phyloP scores from a whole-genome alignment of 2,329 filamentous ascomycete species.

The Hysterium pulicare region DNA sequence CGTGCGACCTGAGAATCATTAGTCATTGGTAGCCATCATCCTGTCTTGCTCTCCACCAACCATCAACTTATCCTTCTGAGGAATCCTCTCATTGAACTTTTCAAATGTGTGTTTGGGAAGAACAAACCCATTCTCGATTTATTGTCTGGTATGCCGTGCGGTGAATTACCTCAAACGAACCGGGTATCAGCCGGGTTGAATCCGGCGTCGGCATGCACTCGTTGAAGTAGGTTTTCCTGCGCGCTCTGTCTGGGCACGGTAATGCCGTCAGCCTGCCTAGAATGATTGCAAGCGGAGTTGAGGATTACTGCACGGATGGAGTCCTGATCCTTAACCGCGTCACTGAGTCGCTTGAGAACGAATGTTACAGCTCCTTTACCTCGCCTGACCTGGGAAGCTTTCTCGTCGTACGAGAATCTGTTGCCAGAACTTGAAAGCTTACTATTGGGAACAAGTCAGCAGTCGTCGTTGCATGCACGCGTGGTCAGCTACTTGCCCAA shows the following conservation, averaged over 20 bases:
- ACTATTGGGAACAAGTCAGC: not conserved
- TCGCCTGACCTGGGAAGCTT: conserved; percentile 14
- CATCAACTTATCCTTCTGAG: not conserved
- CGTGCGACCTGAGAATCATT: not conserved
- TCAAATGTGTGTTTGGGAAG: not conserved
- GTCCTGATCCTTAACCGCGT: conserved; percentile 16
- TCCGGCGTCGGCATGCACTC: conserved; percentile 31
- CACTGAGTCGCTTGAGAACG: conserved; percentile 14
- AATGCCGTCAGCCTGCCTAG: not conserved
- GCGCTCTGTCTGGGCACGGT: conserved; percentile 29
- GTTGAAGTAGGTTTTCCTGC: conserved; percentile 33
- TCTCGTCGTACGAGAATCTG: conserved; percentile 19
- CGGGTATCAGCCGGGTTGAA: conserved; percentile 10
- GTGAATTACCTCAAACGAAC: conserved; percentile 4
- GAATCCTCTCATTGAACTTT: not conserved
- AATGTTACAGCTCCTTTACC: conserved; percentile 18
- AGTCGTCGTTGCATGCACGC: too few relatives aligned
- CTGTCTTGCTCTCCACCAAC: conserved; percentile 4
- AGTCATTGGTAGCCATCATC: not conserved
- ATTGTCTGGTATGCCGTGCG: not conserved
- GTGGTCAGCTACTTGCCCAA: too few relatives aligned
- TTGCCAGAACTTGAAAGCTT: conserved; percentile 4
- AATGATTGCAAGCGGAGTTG: conserved; percentile 12
- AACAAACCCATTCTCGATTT: not conserved
- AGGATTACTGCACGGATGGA: conserved; percentile 17